Percentiles rank a stretch among this genome's conserved stretches.
Conservation (phyloP, 495 filamentous ascomycete species). For the Tuber calosporum region DNA sequence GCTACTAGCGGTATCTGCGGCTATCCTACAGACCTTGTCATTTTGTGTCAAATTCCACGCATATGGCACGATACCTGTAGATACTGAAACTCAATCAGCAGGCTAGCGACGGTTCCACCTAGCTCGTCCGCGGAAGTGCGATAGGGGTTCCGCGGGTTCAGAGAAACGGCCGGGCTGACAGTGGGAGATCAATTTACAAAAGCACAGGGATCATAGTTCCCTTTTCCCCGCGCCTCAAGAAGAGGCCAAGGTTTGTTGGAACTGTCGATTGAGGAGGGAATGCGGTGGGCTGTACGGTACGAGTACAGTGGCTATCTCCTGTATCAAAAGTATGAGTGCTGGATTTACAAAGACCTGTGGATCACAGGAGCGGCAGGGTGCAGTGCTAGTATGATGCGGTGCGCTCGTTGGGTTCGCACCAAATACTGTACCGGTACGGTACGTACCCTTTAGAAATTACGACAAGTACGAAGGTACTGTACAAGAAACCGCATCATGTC, state of each 20-base stretch:
- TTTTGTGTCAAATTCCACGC: neutral
- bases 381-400: neutral
- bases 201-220: neutral
- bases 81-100: neutral
- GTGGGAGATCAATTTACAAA: neutral
- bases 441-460: neutral
- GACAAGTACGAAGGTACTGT: neutral
- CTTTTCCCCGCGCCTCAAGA: neutral
- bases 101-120: neutral
- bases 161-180: neutral
- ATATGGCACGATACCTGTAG: neutral
- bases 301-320: neutral
- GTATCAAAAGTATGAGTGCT: neutral
- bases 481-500: neutral
- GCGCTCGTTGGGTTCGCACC: neutral
- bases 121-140: neutral
- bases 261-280: neutral
- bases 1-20: neutral
- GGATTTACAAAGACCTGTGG: neutral
- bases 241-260: neutral
- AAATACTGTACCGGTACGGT: too few species aligned
- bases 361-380: neutral
- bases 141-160: neutral
- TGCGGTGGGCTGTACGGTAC: neutral
- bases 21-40: neutral